Base-by-base conservation (phyloP, 495 filamentous ascomycete species). In the Podospora anserina region DNA sequence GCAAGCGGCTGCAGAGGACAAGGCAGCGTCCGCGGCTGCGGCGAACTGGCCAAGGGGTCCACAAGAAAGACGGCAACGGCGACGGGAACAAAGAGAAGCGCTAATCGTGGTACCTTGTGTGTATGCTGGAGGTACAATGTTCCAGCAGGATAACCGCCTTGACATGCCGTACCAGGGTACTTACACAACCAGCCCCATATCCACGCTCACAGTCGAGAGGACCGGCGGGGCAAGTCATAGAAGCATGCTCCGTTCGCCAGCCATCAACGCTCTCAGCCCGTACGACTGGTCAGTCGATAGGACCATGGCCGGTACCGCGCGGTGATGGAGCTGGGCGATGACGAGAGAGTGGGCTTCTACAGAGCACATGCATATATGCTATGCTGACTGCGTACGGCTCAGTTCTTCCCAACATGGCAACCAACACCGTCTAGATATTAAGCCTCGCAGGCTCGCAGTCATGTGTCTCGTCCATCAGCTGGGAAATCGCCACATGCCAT, bases 401-500 rank as follows among this genome's bases (percentile, higher is more conserved):
- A 55, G 19, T 26, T 27, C 27, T 62, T 65, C 57, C 63, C 32
- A 65, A 66, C 63, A 57, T 56, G 58, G 58, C 19, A 61, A 23
- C 62, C 54, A 64, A 32, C 27, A 61, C 53, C 53, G 59, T 64
- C 62, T 55, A 67, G 73, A 75, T 69, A 75, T 72, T 74, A 72
- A 68, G 63, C 7, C 63, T 53, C 32, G 26, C 54, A 68, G 63
- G 4, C 63, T 53, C 32, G 27, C 54, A 64, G 73, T 72, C 75
- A 75, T 75, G 70, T 74, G 73, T 70, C 66, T 62, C 30, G 39
- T 19, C 49, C 53, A 20, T n/a, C 44, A 62, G 68, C 69, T 70
- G 62, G 39, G 39, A 59, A 74, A n/a, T 75, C 63, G 70, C 75
- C 75, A 72, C 71, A 39, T 58, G 30, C 28, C 53, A 61, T 70